phyloP scores from a whole-genome alignment of 768 basidiomycete genomes.

The Auricularia auricula-judae region DNA sequence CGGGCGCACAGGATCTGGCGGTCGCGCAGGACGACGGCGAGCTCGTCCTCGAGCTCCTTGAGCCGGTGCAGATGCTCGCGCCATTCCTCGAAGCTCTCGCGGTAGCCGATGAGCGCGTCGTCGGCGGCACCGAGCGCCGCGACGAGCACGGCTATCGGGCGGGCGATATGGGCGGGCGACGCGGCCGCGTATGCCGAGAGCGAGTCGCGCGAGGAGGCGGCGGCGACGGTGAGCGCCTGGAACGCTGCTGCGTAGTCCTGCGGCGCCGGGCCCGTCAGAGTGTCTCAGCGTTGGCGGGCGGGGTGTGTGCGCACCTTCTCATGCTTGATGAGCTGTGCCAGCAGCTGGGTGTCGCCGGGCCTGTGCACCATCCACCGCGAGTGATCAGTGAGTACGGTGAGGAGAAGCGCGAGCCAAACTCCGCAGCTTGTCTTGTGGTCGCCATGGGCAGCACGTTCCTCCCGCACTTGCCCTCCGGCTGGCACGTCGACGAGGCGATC shows the following conservation, averaged over 20 bases:
- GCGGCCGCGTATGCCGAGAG: conserved; percentile 36
- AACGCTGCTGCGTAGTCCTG: background rate
- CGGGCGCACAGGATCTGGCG: conserved; percentile 69
- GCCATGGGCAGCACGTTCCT: conserved; percentile 76
- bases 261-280: background rate
- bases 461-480: conserved; percentile 80
- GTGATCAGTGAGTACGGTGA: background rate
- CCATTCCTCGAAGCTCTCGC: conserved; percentile 52
- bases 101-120: conserved; percentile 55
- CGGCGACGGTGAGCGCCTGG: background rate
- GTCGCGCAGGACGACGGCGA: conserved; percentile 58
- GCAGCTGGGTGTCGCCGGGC: background rate
- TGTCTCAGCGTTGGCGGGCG: background rate
- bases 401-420: background rate
- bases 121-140: conserved; percentile 52
- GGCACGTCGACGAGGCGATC: conserved; percentile 99
- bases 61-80: conserved; percentile 46
- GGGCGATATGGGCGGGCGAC: conserved; percentile 43
- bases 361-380: background rate
- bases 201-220: conserved; percentile 22
- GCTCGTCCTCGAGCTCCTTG: conserved; percentile 62
- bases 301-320: background rate
- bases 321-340: conserved; percentile 2
- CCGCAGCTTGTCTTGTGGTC: background rate
- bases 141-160: conserved; percentile 40